These are phyloP conservation scores for Shiraia bambusicola DNA, from an alignment of 2,329 filamentous ascomycete genomes.

Conservation along the genomic window DNA sequence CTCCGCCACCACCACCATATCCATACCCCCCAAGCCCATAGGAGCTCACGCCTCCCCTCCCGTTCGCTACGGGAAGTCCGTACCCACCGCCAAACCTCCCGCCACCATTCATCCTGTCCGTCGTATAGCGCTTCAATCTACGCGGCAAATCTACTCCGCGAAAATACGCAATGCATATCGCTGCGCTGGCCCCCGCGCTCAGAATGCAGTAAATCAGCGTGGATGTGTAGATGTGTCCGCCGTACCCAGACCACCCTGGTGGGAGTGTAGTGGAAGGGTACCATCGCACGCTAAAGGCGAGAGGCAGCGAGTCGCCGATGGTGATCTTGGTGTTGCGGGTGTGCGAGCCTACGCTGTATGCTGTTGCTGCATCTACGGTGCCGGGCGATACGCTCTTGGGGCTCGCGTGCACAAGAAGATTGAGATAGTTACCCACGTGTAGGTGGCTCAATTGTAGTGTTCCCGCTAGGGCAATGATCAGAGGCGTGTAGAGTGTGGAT, in stretches of 20 bases:
- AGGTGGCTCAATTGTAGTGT: conserved; percentile 82
- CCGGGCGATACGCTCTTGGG: conserved; percentile 58
- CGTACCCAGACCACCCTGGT: conserved; percentile 54
- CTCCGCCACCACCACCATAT: conserved; percentile 42
- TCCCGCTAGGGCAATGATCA: conserved; percentile 86
- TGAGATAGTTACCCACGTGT: conserved; percentile 86
- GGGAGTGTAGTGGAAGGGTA: conserved; percentile 74
- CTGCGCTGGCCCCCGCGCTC: conserved; percentile 50
- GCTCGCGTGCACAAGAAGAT: conserved; percentile 78
- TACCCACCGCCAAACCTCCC: conserved; percentile 43
- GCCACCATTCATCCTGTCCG: conserved; percentile 50
- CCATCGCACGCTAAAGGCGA: conserved; percentile 83
- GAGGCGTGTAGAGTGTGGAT: conserved; percentile 64
- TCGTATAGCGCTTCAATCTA: conserved; percentile 58
- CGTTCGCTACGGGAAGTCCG: conserved; percentile 36
- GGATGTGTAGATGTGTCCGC: conserved; percentile 53
- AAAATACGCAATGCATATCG: conserved; percentile 57
- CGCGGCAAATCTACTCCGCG: conserved; percentile 55
- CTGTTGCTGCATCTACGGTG: conserved; percentile 81
- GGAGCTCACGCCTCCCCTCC: conserved; percentile 42
- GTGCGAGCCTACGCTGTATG: conserved; percentile 76
- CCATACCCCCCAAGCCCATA: conserved; percentile 48
- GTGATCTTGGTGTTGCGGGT: conserved; percentile 65
- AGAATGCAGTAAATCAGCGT: conserved; percentile 54
- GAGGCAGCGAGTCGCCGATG: conserved; percentile 80